Conservation (phyloP, 2,329 filamentous ascomycete genomes). For the Pseudocercospora macadamiae region DNA sequence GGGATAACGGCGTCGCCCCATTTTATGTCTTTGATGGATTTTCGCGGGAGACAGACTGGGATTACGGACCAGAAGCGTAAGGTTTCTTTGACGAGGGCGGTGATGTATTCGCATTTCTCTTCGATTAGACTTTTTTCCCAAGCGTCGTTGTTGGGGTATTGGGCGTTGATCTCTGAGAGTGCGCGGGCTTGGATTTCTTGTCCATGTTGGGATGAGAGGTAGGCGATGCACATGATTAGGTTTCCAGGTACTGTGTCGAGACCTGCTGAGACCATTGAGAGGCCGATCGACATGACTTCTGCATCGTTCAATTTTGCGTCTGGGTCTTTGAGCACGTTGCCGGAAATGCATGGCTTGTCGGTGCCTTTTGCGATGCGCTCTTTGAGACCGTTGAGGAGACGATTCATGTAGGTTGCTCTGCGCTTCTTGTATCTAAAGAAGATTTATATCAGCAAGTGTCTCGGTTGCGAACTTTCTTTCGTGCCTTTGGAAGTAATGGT, state of each 20-base stretch:
- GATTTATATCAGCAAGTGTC: neutral
- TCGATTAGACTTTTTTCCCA: slow-evolving; percentile 74
- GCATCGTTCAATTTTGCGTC: slow-evolving; percentile 70
- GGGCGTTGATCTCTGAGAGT: slow-evolving; percentile 69
- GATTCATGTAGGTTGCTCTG: slow-evolving; percentile 67
- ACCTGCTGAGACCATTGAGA: slow-evolving; percentile 81
- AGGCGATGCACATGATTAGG: slow-evolving; percentile 77
- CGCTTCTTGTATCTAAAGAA: slow-evolving; percentile 59
- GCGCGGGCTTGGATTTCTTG: slow-evolving; percentile 72
- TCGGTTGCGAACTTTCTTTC: too few species aligned
- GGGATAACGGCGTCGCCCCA: slow-evolving; percentile 71
- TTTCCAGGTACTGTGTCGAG: slow-evolving; percentile 81
- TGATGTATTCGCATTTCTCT: slow-evolving; percentile 76
- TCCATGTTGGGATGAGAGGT: slow-evolving; percentile 68
- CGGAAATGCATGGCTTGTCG: slow-evolving; percentile 69
- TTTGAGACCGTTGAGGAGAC: slow-evolving; percentile 62
- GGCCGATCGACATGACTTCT: slow-evolving; percentile 77
- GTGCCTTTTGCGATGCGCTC: slow-evolving; percentile 64
- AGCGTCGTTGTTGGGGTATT: slow-evolving; percentile 74
- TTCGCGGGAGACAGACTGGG: slow-evolving; percentile 74
- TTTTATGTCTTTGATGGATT: slow-evolving; percentile 71
- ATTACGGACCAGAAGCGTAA: slow-evolving; percentile 80
- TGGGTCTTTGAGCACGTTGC: slow-evolving; percentile 71
- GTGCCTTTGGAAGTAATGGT: neutral
- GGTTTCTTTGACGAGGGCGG: slow-evolving; percentile 74